phyloP scores from a whole-genome alignment of 495 filamentous ascomycete species.

The Penicillium cosmopolitanum region DNA sequence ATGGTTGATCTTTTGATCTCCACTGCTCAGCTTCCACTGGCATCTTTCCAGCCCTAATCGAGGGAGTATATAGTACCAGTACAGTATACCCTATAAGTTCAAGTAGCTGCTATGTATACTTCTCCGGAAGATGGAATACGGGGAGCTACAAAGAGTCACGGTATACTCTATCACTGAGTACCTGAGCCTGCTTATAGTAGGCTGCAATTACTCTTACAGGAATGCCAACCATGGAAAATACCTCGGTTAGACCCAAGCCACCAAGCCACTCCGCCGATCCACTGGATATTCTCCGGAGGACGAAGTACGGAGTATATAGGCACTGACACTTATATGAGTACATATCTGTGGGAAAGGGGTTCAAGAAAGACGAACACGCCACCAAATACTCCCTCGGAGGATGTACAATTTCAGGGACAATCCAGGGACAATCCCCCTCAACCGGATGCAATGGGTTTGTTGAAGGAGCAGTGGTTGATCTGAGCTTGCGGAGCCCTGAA shows the following conservation, averaged over 20 bases:
- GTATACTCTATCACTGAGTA: too few species aligned
- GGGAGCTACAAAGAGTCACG: too few species aligned
- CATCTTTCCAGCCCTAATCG: not conserved
- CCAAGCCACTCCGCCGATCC: not conserved
- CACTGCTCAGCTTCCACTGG: not conserved
- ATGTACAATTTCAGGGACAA: not conserved
- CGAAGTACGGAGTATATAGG: not conserved
- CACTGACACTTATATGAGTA: too few species aligned
- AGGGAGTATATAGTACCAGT: not conserved
- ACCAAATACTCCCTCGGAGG: not conserved
- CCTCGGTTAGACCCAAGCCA: not conserved
- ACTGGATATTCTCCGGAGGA: not conserved
- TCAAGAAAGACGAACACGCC: too few species aligned
- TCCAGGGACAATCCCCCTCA: not conserved
- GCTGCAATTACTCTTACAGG: too few species aligned
- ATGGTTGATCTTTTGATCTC: not conserved
- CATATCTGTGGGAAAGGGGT: too few species aligned
- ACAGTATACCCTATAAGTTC: too few species aligned
- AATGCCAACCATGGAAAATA: not conserved
- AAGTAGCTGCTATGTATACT: too few species aligned
- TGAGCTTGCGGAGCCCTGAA: constrained; percentile 3
- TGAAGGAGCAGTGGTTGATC: not conserved
- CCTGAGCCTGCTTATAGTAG: too few species aligned
- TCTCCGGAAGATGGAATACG: too few species aligned
- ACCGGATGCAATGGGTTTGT: not conserved